These are phyloP conservation scores for Ciborinia camelliae DNA, from an alignment of 2,329 filamentous ascomycete species.

Conservation along the genomic window DNA sequence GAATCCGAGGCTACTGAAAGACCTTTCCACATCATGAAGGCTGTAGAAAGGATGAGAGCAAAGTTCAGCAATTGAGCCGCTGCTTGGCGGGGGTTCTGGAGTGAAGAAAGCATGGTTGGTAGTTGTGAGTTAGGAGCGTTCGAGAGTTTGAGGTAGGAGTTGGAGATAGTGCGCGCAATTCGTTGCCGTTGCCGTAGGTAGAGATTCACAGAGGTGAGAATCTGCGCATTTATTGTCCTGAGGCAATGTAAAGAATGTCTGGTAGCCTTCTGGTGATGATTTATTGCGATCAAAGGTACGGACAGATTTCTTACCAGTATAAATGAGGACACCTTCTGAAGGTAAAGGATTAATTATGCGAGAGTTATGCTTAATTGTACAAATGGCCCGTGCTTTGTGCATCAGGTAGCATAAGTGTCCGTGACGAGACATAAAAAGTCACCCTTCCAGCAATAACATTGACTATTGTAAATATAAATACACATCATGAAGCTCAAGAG, in stretches of 20 bases:
- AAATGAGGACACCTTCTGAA: conserved; percentile 5
- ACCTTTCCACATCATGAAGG: conserved; percentile 73
- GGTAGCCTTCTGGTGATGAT: not conserved
- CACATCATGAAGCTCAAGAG: too few relatives aligned
- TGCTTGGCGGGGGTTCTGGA: conserved; percentile 62
- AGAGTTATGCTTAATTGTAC: conserved; percentile 4
- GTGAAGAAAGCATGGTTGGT: conserved; percentile 50
- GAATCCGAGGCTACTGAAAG: conserved; percentile 62
- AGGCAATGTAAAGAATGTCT: not conserved
- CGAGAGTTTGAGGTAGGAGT: not conserved
- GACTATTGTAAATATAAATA: too few relatives aligned
- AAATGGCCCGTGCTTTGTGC: not conserved
- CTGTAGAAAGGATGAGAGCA: conserved; percentile 67
- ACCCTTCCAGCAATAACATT: too few relatives aligned
- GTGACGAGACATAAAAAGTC: too few relatives aligned
- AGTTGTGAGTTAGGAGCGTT: too few relatives aligned
- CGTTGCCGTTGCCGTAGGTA: not conserved
- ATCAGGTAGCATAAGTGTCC: too few relatives aligned
- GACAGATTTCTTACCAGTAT: not conserved
- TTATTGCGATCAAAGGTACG: conserved; percentile 6
- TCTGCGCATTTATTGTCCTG: not conserved
- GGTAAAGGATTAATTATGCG: not conserved
- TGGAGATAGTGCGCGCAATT: not conserved
- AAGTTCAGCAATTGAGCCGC: conserved; percentile 68
- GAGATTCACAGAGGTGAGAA: not conserved